Conservation (phyloP, 805 yeast genomes). For the Barnettozyma californica region DNA sequence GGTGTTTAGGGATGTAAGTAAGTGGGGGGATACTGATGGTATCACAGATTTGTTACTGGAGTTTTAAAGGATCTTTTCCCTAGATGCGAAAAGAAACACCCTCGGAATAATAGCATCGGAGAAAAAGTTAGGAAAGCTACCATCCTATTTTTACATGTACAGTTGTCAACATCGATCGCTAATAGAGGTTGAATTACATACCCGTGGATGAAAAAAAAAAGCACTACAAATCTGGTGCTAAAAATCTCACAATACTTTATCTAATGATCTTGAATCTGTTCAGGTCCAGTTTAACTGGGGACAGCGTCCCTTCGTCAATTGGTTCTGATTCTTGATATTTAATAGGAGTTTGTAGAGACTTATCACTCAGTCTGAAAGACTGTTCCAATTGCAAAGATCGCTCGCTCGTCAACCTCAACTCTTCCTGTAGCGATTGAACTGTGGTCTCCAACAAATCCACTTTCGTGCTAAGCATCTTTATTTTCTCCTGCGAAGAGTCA, state of each 20-base stretch:
- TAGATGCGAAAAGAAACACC: too few relatives aligned
- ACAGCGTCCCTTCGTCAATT: constrained; percentile 15
- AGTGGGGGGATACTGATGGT: neutral
- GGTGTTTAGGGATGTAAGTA: neutral
- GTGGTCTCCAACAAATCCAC: constrained; percentile 17
- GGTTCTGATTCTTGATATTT: neutral
- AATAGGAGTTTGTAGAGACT: constrained; percentile 14
- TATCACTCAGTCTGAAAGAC: constrained; percentile 10
- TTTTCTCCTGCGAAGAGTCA: constrained; percentile 1
- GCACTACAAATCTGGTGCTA: too few relatives aligned
- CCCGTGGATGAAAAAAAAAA: too few relatives aligned
- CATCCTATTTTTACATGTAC: neutral
- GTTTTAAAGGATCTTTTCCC: neutral
- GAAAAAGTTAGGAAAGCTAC: neutral
- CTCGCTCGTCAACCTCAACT: constrained; percentile 18
- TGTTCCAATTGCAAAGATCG: constrained; percentile 16
- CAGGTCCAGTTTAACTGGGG: constrained; percentile 22
- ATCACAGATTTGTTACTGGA: neutral
- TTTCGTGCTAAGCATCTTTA: constrained; percentile 12
- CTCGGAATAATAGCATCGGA: neutral
- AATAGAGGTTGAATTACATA: too few relatives aligned
- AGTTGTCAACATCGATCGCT: too few relatives aligned
- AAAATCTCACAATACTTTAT: neutral
- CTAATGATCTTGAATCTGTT: constrained; percentile 16
- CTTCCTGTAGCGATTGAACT: constrained; percentile 16